Evolutionary conservation across 2,329 filamentous ascomycete genomes (phyloP).

Genomic region (Elsinoe batatas): DNA sequence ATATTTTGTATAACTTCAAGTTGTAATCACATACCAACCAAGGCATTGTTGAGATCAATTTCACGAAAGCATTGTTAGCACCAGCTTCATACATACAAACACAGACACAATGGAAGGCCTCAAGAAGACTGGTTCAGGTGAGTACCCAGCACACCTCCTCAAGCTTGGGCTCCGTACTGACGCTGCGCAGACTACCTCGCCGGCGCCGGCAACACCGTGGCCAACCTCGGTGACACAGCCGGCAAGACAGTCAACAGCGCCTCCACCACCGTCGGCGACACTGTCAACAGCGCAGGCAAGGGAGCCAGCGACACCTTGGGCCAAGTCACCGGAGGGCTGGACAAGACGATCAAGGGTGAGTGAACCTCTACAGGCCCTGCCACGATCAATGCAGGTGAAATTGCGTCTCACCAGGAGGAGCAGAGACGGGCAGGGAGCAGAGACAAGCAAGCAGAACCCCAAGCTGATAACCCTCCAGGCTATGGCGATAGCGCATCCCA

Average conservation of each 20-base stretch:
- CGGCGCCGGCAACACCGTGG: constrained; percentile 27
- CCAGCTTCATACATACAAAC: background rate
- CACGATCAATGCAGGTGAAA: background rate
- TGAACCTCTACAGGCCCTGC: background rate
- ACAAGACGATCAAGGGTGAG: constrained; percentile 17
- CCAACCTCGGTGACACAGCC: constrained; percentile 27
- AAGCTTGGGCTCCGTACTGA: too few relatives aligned
- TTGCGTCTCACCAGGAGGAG: background rate
- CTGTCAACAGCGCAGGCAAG: constrained; percentile 20
- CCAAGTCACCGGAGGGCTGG: constrained; percentile 14
- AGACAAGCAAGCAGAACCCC: too few relatives aligned
- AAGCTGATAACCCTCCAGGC: background rate
- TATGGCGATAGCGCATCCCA: background rate
- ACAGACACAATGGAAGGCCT: constrained; percentile 3
- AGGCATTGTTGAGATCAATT: background rate
- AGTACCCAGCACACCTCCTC: background rate
- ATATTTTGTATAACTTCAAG: background rate
- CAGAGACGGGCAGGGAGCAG: background rate
- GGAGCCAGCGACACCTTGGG: constrained; percentile 15
- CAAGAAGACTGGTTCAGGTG: constrained; percentile 11
- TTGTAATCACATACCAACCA: background rate
- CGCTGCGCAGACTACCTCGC: constrained; percentile 17
- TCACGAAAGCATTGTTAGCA: background rate
- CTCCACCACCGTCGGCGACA: constrained; percentile 24
- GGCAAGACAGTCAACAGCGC: constrained; percentile 24